Percentiles rank a stretch among this genome's conserved stretches.
These are phyloP conservation scores for Rubia yunnanensis DNA, from an alignment of 257 asterid species.

Conservation along the genomic window DNA sequence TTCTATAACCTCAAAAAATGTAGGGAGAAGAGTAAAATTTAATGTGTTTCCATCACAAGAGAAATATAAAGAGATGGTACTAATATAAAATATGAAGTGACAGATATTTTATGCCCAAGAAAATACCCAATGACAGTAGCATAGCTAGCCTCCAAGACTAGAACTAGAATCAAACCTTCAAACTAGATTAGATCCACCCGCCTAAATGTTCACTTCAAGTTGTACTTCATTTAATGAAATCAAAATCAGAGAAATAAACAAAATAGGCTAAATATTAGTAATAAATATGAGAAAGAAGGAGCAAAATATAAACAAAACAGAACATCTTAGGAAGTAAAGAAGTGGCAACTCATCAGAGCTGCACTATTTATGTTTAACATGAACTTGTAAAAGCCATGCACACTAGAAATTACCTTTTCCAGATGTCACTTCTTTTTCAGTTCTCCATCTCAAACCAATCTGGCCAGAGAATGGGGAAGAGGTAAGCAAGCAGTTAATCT, in stretches of 20 bases:
- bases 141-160: background rate
- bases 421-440: slow-evolving; percentile 90
- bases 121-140: background rate
- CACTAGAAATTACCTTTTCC: slow-evolving; percentile 68
- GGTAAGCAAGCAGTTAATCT: slow-evolving; percentile 9
- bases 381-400: background rate
- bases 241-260: slow-evolving; percentile 1
- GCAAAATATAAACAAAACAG: background rate
- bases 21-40: background rate
- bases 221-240: background rate
- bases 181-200: background rate
- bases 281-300: background rate
- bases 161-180: background rate
- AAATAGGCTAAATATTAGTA: background rate
- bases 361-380: background rate
- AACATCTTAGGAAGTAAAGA: background rate
- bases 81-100: background rate
- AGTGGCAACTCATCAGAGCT: background rate
- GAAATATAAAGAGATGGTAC: background rate
- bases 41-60: background rate
- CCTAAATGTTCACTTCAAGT: background rate
- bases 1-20: background rate
- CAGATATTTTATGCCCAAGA: background rate
- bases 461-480: slow-evolving; percentile 17
- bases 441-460: slow-evolving; percentile 99